Percentiles rank a stretch among this genome's conserved stretches.
These are phyloP conservation scores for Pontederia crassipes DNA, from an alignment of 176 grass and related monocot species.

Conservation along the genomic window DNA sequence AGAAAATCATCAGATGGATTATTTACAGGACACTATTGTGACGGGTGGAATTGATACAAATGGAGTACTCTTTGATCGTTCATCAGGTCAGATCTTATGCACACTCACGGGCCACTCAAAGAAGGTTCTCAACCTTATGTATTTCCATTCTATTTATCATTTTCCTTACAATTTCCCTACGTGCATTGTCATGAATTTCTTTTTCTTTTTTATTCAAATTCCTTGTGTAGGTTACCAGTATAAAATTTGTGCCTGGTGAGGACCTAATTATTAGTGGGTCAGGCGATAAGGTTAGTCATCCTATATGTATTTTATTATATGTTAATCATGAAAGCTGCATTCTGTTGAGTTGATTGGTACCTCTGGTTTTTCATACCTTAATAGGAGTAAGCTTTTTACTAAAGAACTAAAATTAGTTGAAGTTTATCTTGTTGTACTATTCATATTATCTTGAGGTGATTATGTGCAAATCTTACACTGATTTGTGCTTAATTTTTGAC, in stretches of 20 bases:
- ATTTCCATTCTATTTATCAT: slow-evolving; percentile 9
- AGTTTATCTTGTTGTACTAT: no score
- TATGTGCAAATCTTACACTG: no score
- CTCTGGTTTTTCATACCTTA: no score
- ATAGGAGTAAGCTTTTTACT: no score
- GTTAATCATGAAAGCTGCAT: neutral
- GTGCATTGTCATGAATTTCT: neutral
- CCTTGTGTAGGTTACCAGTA: slow-evolving; percentile 54
- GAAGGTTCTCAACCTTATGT: slow-evolving; percentile 41
- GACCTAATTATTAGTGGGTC: slow-evolving; percentile 74
- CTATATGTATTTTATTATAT: neutral
- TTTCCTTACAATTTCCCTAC: slow-evolving; percentile 5
- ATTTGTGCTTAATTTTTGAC: no score
- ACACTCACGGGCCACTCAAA: slow-evolving; percentile 94
- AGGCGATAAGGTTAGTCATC: slow-evolving; percentile 62
- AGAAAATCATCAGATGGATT: neutral
- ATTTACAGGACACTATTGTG: slow-evolving; percentile 77
- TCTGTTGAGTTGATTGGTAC: no score
- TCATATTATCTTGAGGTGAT: no score
- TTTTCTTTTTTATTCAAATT: slow-evolving; percentile 12
- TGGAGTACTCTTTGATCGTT: slow-evolving; percentile 83
- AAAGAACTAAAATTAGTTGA: no score
- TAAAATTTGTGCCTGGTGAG: slow-evolving; percentile 82
- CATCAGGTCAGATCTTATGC: slow-evolving; percentile 82
- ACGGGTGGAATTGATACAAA: slow-evolving; percentile 90